Percentiles rank a stretch among this genome's conserved stretches.
Evolutionary conservation across 805 yeast species (phyloP).

Genomic region (Ogataea pilisensis): DNA sequence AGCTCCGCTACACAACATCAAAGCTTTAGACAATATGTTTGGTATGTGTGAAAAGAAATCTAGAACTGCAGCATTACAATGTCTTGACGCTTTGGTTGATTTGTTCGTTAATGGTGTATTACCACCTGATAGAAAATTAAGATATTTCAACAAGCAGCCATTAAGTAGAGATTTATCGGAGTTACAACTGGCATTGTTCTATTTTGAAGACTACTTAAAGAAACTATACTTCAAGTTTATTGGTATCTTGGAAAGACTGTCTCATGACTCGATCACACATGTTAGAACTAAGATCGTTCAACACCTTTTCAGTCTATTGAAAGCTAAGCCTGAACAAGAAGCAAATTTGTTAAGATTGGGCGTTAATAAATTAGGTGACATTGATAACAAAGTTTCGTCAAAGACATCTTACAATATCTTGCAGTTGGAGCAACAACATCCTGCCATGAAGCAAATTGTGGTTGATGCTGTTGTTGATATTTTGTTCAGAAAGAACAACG

Average conservation of each 20-base stretch:
- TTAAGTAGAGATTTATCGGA: slow-evolving; percentile 42
- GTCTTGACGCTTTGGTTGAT: slow-evolving; percentile 87
- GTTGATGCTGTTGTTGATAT: slow-evolving; percentile 78
- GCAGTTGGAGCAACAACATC: slow-evolving; percentile 84
- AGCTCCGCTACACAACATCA: slow-evolving; percentile 85
- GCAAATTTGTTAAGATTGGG: slow-evolving; percentile 84
- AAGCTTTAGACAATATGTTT: slow-evolving; percentile 75
- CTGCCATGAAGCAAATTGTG: slow-evolving; percentile 87
- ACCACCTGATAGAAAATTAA: slow-evolving; percentile 82
- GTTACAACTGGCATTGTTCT: slow-evolving; percentile 64
- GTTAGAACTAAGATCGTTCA: slow-evolving; percentile 74
- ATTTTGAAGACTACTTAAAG: slow-evolving; percentile 88
- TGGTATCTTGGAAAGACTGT: slow-evolving; percentile 68
- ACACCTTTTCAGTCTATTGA: slow-evolving; percentile 75
- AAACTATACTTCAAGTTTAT: slow-evolving; percentile 69
- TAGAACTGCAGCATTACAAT: slow-evolving; percentile 87
- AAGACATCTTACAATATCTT: slow-evolving; percentile 79
- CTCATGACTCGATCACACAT: slow-evolving; percentile 89
- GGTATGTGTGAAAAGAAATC: slow-evolving; percentile 86
- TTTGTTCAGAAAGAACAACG: slow-evolving; percentile 68
- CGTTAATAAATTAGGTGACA: slow-evolving; percentile 91
- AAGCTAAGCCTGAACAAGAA: slow-evolving; percentile 94
- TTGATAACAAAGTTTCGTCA: slow-evolving; percentile 84
- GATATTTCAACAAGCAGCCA: slow-evolving; percentile 74
- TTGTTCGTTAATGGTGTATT: slow-evolving; percentile 76